Evolutionary conservation across 768 basidiomycete species (phyloP).

Genomic region (Cystofilobasidium capitatum): DNA sequence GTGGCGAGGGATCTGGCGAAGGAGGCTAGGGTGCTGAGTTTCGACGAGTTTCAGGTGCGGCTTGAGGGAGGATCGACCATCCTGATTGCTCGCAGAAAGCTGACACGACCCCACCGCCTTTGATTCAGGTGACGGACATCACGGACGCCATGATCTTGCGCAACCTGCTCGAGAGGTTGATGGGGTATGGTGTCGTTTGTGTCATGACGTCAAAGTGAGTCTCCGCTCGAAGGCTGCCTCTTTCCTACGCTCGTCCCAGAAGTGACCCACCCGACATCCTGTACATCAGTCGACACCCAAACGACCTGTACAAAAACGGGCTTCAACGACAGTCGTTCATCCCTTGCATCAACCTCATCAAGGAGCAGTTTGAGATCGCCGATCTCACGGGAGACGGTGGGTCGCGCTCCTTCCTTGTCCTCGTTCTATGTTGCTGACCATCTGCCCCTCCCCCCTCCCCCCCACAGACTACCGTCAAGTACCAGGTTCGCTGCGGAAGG

Average conservation of each 20-base stretch:
- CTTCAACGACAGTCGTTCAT: constrained; percentile 91
- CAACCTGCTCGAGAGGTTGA: constrained; percentile 72
- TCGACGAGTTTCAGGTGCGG: constrained; percentile 92
- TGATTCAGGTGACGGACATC: constrained; percentile 75
- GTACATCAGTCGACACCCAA: constrained; percentile 90
- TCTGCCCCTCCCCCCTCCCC: constrained; percentile 47
- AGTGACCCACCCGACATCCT: too few species aligned
- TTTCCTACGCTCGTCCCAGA: too few species aligned
- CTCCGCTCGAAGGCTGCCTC: neutral
- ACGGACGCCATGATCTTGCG: constrained; percentile 97
- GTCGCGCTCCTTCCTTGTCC: too few species aligned
- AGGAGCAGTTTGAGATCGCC: constrained; percentile 71
- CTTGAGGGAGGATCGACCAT: neutral
- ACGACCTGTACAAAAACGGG: constrained; percentile 96
- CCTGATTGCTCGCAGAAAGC: neutral
- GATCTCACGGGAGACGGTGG: constrained; percentile 56
- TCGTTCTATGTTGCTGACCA: neutral
- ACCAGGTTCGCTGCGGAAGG: constrained; percentile 82
- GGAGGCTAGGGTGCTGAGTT: constrained; percentile 78
- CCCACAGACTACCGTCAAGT: constrained; percentile 80
- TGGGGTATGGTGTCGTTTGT: constrained; percentile 80
- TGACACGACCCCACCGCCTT: neutral
- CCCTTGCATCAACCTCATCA: constrained; percentile 88
- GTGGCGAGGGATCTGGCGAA: constrained; percentile 78
- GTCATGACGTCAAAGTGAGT: constrained; percentile 95